phyloP scores from a whole-genome alignment of 2,329 filamentous ascomycete species.

The Pezicula rhizophila region DNA sequence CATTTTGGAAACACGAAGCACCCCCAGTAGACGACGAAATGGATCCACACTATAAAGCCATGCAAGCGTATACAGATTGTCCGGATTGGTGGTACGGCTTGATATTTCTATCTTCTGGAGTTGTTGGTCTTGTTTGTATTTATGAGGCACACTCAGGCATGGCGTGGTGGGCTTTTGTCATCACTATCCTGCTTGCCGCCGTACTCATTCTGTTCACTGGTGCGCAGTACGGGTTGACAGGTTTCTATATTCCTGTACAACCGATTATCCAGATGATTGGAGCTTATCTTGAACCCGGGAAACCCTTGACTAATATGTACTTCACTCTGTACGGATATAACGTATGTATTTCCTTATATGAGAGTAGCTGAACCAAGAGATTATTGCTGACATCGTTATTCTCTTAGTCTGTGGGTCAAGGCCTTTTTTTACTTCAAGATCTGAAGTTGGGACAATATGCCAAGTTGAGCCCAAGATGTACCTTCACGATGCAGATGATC shows the following conservation, averaged over 20 bases:
- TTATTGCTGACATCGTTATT: no score
- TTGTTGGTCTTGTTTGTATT: slow-evolving; percentile 22
- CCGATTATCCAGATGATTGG: slow-evolving; percentile 41
- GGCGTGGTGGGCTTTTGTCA: slow-evolving; percentile 25
- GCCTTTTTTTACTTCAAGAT: slow-evolving; percentile 37
- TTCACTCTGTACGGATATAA: slow-evolving; percentile 65
- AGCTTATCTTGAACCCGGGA: slow-evolving; percentile 44
- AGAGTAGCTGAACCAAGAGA: no score
- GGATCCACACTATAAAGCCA: slow-evolving; percentile 46
- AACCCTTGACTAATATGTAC: slow-evolving; percentile 69
- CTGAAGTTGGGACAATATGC: slow-evolving; percentile 44
- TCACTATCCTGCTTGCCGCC: slow-evolving; percentile 20
- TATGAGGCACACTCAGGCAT: slow-evolving; percentile 28
- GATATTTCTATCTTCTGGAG: slow-evolving; percentile 40
- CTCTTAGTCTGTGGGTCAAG: slow-evolving; percentile 31
- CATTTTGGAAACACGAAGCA: slow-evolving; percentile 10
- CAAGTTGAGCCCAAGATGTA: slow-evolving; percentile 55
- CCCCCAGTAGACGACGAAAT: slow-evolving; percentile 28
- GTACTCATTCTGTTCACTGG: slow-evolving; percentile 21
- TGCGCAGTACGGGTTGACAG: slow-evolving; percentile 39
- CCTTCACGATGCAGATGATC: slow-evolving; percentile 53
- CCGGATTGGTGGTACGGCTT: slow-evolving; percentile 50
- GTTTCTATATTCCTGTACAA: slow-evolving; percentile 39
- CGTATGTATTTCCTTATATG: background rate
- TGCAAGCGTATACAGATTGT: slow-evolving; percentile 46